Evolutionary conservation across 192 early-diverging fungal genomes (phyloP).

Genomic region (Rhizophagus sp.): DNA sequence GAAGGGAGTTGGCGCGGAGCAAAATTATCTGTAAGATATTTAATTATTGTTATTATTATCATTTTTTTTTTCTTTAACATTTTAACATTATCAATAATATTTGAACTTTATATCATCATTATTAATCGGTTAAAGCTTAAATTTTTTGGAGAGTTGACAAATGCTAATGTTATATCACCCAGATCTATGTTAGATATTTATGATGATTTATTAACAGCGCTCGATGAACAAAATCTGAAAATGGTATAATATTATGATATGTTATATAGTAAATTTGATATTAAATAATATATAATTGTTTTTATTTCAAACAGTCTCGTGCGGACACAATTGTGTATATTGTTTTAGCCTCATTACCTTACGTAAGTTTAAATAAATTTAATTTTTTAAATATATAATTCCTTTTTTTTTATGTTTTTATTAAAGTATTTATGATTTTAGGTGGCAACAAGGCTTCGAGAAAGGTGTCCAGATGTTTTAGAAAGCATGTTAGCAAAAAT

Average conservation of each 20-base stretch:
- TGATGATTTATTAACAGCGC: constrained; percentile 59
- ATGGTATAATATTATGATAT: constrained; percentile 23
- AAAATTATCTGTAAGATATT: constrained; percentile 67
- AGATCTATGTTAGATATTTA: constrained; percentile 64
- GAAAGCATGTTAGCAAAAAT: constrained; percentile 47
- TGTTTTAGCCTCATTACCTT: constrained; percentile 80
- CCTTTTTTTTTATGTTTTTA: not conserved
- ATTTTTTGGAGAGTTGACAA: constrained; percentile 82
- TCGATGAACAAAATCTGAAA: constrained; percentile 54
- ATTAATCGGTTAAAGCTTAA: constrained; percentile 1
- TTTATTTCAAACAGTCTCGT: constrained; percentile 34
- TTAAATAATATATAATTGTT: not conserved
- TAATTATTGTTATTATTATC: not conserved
- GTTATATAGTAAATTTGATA: not conserved
- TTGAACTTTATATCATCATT: not conserved
- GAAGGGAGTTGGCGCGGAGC: constrained; percentile 66
- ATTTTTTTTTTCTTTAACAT: not conserved
- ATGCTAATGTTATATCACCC: constrained; percentile 72
- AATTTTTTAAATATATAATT: not conserved
- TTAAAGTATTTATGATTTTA: constrained; percentile 13
- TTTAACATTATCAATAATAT: not conserved
- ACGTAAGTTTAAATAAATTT: constrained; percentile 44
- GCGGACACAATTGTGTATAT: constrained; percentile 74
- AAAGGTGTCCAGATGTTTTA: constrained; percentile 52
- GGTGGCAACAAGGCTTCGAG: constrained; percentile 51